Base-by-base conservation (phyloP, 257 asterid genomes). In the Rehmannia glutinosa region DNA sequence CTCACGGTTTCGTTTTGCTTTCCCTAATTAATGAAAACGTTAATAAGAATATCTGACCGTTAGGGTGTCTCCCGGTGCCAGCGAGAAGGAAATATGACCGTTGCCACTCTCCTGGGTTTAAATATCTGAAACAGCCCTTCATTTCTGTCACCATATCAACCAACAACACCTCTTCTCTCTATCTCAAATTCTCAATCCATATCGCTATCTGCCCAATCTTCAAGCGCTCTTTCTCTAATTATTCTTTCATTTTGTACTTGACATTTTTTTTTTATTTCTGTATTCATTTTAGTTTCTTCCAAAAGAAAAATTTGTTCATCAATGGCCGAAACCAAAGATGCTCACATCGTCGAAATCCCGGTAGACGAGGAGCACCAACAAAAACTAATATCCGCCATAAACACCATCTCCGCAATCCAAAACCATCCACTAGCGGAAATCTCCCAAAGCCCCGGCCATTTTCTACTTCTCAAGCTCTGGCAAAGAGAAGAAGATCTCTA, bases 401-500 rank as follows among this genome's bases (percentile, higher is more conserved):
- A 57, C 62, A 64, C 75, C 0, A 7, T 70, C 52, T 64, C 83
- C 69, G 86, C 83, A 4, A 73, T 87, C 56, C 86, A 78, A 28
- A 80, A 85, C 77, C 97, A 94, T 58, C 99, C 97, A 4, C 41
- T 91, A 77, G 82, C 86, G 73, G 99, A 94, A 71, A 91, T 94
- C 72, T 86, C 99, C 7, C 84, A 70, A 30, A 88, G 96, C 82
- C 97, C 97, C 7, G 99, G 97, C 27, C 97, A 94, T 58, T 85
- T 91, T 52, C 80, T 94, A 13, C 99, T 94, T 43, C 95, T 94
- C 75, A 94, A 94, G 84, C 97, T 94, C 33, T 84, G 91, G 95
- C 99, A 94, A 58, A 69, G 97, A 46, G 95, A 87, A 46, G 99
- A 91, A 39, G 83, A 88, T 3, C 77, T 90, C 45, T 76, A 70